phyloP scores from a whole-genome alignment of 2,329 filamentous ascomycete species.

The Coniella vitis region DNA sequence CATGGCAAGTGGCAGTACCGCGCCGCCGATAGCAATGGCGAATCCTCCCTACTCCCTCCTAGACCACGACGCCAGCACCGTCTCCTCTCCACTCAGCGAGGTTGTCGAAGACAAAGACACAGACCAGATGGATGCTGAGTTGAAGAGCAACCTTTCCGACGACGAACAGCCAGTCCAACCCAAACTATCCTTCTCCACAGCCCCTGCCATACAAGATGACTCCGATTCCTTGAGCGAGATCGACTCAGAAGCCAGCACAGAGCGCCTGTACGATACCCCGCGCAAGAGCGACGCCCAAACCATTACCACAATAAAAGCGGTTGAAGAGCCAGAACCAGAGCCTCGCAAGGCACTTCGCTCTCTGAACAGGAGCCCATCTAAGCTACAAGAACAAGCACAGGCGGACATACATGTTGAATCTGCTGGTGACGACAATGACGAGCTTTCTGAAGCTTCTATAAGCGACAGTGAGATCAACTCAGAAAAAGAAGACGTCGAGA shows the following conservation, averaged over 20 bases:
- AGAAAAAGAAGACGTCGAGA: constrained; percentile 21
- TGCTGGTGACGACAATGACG: constrained; percentile 34
- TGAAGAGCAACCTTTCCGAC: constrained; percentile 18
- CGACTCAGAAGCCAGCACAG: constrained; percentile 85
- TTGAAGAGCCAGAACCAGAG: constrained; percentile 33
- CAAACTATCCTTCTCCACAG: constrained; percentile 14
- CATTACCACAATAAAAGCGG: background rate
- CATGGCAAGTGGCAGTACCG: constrained; percentile 46
- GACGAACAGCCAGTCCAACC: constrained; percentile 21
- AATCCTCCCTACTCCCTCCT: constrained; percentile 41
- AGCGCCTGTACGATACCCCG: constrained; percentile 86
- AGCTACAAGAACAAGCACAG: constrained; percentile 52
- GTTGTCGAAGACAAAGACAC: constrained; percentile 68
- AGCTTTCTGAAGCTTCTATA: constrained; percentile 33
- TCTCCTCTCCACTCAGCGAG: constrained; percentile 89
- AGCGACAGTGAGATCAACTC: constrained; percentile 30
- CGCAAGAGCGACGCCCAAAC: constrained; percentile 37
- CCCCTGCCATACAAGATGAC: constrained; percentile 25
- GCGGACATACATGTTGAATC: constrained; percentile 27
- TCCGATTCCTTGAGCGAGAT: constrained; percentile 47
- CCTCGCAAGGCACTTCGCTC: constrained; percentile 39
- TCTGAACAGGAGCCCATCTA: constrained; percentile 68
- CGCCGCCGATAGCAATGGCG: constrained; percentile 42
- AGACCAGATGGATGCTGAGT: constrained; percentile 53
- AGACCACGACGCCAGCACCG: constrained; percentile 55